Conservation (phyloP, 768 basidiomycete genomes). For the Trametes gibbosa region DNA sequence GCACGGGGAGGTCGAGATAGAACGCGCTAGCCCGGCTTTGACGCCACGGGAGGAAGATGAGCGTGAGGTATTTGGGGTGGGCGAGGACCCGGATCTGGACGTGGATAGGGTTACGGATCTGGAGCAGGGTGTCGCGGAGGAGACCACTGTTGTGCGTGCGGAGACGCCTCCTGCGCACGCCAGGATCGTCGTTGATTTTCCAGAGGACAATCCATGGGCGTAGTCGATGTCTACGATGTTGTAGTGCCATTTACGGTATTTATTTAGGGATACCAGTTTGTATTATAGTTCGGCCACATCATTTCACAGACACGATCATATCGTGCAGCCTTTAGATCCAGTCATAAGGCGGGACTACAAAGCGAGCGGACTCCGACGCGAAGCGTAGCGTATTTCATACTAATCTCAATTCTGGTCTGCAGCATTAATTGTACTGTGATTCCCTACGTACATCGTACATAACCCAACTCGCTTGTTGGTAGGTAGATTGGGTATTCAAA, state of each 20-base stretch:
- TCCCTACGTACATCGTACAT: neutral
- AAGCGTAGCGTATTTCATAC: too few species aligned
- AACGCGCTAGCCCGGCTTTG: constrained; percentile 17
- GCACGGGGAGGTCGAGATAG: constrained; percentile 43
- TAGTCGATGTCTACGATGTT: constrained; percentile 17
- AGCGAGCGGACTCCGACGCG: too few species aligned
- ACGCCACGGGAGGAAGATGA: constrained; percentile 23
- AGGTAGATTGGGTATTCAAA: neutral
- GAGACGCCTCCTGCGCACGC: constrained; percentile 48
- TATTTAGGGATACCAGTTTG: neutral
- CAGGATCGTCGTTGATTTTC: constrained; percentile 32
- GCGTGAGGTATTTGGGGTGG: constrained; percentile 25
- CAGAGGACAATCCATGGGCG: constrained; percentile 59
- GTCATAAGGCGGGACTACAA: too few species aligned
- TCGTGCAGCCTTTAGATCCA: too few species aligned
- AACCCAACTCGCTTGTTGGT: neutral
- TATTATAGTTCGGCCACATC: neutral
- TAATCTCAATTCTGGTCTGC: too few species aligned
- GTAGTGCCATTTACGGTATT: neutral
- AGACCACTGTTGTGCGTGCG: constrained; percentile 27
- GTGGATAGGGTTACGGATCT: constrained; percentile 35
- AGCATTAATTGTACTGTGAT: neutral
- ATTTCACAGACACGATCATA: too few species aligned
- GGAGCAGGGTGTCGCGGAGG: constrained; percentile 23
- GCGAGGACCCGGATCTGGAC: constrained; percentile 42